Percentiles rank a stretch among this genome's conserved stretches.
phyloP scores from a whole-genome alignment of 306 rosid species.

The Aeschynomene evenia region DNA sequence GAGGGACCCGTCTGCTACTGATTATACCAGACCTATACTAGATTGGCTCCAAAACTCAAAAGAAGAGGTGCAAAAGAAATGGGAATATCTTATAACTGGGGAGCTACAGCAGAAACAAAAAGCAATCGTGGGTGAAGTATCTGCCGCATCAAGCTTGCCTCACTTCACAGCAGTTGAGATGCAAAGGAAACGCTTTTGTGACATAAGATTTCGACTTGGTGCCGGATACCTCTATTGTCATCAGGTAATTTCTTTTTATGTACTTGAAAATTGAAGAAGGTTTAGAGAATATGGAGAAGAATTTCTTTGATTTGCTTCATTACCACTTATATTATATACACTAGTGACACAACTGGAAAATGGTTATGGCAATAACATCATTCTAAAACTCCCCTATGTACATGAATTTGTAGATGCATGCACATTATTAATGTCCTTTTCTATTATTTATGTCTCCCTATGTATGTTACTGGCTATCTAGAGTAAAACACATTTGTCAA shows the following conservation, averaged over 20 bases:
- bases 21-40: slow-evolving; percentile 68
- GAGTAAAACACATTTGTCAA: neutral
- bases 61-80: slow-evolving; percentile 68
- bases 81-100: slow-evolving; percentile 72
- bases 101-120: slow-evolving; percentile 64
- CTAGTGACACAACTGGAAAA: too few species aligned
- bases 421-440: too few species aligned
- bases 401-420: too few species aligned
- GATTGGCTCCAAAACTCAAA: slow-evolving; percentile 76
- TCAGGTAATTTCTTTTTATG: slow-evolving; percentile 55
- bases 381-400: too few species aligned
- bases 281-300: too few species aligned
- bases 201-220: slow-evolving; percentile 73
- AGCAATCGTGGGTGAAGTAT: slow-evolving; percentile 55
- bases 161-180: slow-evolving; percentile 58
- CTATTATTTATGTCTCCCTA: too few species aligned
- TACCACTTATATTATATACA: too few species aligned
- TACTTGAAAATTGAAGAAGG: too few species aligned
- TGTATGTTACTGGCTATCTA: slow-evolving; percentile 12
- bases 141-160: slow-evolving; percentile 61
- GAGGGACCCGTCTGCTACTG: slow-evolving; percentile 79
- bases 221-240: slow-evolving; percentile 89
- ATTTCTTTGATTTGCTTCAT: too few species aligned
- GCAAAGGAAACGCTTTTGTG: slow-evolving; percentile 63
- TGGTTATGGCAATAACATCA: too few species aligned